phyloP scores from a whole-genome alignment of 805 yeast species.

The Debaryomyces prosopidis region DNA sequence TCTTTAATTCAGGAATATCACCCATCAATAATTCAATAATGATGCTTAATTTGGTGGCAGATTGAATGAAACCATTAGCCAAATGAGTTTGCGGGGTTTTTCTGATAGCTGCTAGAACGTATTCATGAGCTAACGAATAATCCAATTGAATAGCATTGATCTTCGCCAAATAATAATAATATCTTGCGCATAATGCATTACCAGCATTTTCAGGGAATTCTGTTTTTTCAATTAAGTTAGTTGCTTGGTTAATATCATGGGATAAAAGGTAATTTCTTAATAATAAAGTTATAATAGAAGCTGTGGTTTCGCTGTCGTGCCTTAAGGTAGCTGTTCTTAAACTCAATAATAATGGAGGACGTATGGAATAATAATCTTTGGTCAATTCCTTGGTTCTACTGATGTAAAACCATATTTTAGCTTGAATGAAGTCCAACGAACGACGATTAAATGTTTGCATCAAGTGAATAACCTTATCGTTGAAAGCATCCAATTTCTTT shows the following conservation, averaged over 20 bases:
- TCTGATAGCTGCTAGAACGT: slow-evolving; percentile 90
- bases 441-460: slow-evolving; percentile 73
- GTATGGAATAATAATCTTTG: slow-evolving; percentile 52
- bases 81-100: slow-evolving; percentile 90
- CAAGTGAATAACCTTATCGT: slow-evolving; percentile 49
- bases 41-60: slow-evolving; percentile 84
- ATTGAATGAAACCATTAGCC: slow-evolving; percentile 85
- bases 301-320: slow-evolving; percentile 90
- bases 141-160: slow-evolving; percentile 90
- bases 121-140: slow-evolving; percentile 87
- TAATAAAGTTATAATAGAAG: slow-evolving; percentile 80
- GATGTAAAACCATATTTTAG: slow-evolving; percentile 92
- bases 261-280: slow-evolving; percentile 75
- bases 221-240: slow-evolving; percentile 83
- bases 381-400: slow-evolving; percentile 73
- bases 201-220: slow-evolving; percentile 85
- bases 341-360: slow-evolving; percentile 69
- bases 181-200: slow-evolving; percentile 87
- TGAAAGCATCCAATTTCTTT: slow-evolving; percentile 52
- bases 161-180: slow-evolving; percentile 86
- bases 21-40: slow-evolving; percentile 93
- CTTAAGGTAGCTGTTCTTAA: slow-evolving; percentile 87
- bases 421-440: slow-evolving; percentile 79
- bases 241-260: slow-evolving; percentile 85
- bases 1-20: slow-evolving; percentile 87